Evolutionary conservation across 2,329 filamentous ascomycete genomes (phyloP).

Genomic region (Hymenoscyphus fructigenus): DNA sequence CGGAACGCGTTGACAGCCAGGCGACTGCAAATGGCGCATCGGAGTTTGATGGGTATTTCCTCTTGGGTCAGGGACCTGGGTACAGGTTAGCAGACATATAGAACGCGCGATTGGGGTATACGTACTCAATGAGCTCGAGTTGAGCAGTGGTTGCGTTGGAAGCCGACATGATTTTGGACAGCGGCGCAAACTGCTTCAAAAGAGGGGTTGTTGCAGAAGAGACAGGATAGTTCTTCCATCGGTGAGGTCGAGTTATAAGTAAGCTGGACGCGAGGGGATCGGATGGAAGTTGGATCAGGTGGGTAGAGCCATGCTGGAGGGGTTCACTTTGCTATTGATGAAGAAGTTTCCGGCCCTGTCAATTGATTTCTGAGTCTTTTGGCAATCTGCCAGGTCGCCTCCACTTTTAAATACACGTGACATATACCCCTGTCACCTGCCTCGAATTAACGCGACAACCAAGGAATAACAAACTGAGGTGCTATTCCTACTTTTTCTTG

Average conservation of each 20-base stretch:
- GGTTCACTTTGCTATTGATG: background rate
- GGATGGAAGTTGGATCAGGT: background rate
- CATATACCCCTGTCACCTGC: background rate
- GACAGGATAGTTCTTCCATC: conserved; percentile 10
- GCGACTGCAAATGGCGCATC: conserved; percentile 91
- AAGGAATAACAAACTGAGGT: too few relatives aligned
- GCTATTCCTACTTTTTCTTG: too few relatives aligned
- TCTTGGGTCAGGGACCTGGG: conserved; percentile 47
- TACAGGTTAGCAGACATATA: conserved; percentile 15
- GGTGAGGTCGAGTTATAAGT: background rate
- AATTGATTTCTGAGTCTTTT: background rate
- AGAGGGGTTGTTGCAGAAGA: conserved; percentile 5
- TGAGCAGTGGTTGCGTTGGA: conserved; percentile 33
- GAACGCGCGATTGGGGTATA: conserved; percentile 1
- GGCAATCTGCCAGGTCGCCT: background rate
- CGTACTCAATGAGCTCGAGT: conserved; percentile 37
- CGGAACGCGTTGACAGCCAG: conserved; percentile 88
- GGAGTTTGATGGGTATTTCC: conserved; percentile 92
- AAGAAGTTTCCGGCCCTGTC: background rate
- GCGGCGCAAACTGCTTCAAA: conserved; percentile 7
- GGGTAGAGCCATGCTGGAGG: conserved; percentile 3
- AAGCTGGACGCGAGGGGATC: background rate
- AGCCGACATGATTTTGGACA: conserved; percentile 30
- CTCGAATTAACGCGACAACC: too few relatives aligned
- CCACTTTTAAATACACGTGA: background rate